Evolutionary conservation across 495 filamentous ascomycete species (phyloP), one percentile per base, ranked within the genome.

Genomic region (Platismatia glauca): DNA sequence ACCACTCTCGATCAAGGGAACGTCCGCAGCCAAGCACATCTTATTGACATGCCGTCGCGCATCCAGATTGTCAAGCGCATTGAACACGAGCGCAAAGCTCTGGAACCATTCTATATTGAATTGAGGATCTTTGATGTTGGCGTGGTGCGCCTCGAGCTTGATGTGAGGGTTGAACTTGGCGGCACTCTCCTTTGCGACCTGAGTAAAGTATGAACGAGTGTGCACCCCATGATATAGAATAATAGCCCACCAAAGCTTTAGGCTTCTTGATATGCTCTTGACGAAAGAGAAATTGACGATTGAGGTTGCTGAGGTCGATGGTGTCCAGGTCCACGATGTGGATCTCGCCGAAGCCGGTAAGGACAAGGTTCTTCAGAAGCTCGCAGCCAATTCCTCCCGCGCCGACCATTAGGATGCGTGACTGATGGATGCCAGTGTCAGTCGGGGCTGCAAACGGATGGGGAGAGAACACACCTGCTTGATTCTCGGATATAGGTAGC

Each of bases 361-460:
- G 84, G 59, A 92, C 89, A 61, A 99, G 86, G 75, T 97, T 95
- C 80, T 99, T 99, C 61, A 99, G 81, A 7, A 99, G 83, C 74
- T 99, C 94, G 75, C 94, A 99, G 62, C 94, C 94, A 71, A 99
- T 97, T 48, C 94, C 94, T 63, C 94, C 94, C 52, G 94, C 94
- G 64, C 94, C 94, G 53, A 99, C 92, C 78, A 99, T 89, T 29
- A 99, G 79, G 37, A 97, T 88, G 52, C 87, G 88, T 58, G 92
- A 83, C 93, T 95, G 78, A n/a, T 34, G 46, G 56, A n/a, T 22
- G 3, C 18, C 6, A 20, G 43, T 44, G 46, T 71, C 63, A 71
- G 64, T 61, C 59, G 16, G 15, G 52, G 18, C 16, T 41, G 13
- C 13, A 33, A 43, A 46, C 31, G 18, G 38, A 59, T 56, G 46